Evolutionary conservation across 2,329 filamentous ascomycete species (phyloP).

Genomic region (Ceratocystis harringtonii): DNA sequence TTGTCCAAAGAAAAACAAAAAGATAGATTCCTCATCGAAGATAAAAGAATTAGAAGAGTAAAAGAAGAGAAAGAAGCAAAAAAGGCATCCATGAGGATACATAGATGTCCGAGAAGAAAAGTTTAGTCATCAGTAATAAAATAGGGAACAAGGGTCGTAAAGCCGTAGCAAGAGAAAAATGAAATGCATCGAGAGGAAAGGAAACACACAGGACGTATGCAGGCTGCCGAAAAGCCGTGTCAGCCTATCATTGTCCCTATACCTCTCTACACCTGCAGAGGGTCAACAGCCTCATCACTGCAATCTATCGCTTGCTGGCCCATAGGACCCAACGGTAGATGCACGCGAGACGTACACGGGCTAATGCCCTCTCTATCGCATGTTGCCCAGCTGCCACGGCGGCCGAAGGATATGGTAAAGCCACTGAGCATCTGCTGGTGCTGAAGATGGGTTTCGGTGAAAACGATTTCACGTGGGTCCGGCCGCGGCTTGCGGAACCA

Average conservation of each 20-base stretch:
- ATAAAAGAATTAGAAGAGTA: background rate
- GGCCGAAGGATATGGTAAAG: constrained; percentile 34
- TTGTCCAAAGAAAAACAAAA: background rate
- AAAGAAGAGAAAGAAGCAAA: background rate
- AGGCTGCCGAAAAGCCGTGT: background rate
- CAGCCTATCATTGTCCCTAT: background rate
- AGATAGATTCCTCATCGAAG: background rate
- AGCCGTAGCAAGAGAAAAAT: background rate
- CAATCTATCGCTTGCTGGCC: background rate
- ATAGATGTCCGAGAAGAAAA: background rate
- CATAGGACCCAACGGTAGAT: background rate
- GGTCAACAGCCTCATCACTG: background rate
- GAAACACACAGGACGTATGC: background rate
- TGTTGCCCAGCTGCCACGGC: constrained; percentile 19
- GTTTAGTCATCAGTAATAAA: background rate
- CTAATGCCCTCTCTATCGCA: constrained; percentile 14
- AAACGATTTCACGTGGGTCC: constrained; percentile 32
- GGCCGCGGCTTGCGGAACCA: constrained; percentile 11
- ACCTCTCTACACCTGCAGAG: background rate
- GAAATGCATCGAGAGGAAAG: background rate
- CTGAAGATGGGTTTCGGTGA: constrained; percentile 31
- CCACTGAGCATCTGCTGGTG: constrained; percentile 33
- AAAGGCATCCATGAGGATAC: background rate
- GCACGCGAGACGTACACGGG: constrained; percentile 14
- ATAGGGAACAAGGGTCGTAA: background rate